Conservation (phyloP, 2,329 filamentous ascomycete species). For the Ceratocystiopsis sp. region DNA sequence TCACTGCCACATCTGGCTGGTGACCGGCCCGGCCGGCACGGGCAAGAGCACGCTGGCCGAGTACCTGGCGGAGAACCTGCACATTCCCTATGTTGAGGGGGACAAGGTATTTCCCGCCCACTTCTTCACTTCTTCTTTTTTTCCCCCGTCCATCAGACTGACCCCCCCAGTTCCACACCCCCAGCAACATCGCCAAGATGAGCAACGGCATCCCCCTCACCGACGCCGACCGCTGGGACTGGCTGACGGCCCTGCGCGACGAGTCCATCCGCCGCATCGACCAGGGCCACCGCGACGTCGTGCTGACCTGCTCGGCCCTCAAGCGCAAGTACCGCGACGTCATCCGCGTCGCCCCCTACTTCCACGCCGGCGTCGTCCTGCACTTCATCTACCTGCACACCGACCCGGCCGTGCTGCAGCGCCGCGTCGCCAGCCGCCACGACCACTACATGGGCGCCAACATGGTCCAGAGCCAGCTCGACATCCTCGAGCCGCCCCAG, state of each 20-base stretch:
- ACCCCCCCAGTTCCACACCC: conserved; percentile 46
- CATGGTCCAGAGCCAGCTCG: conserved; percentile 90
- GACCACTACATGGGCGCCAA: conserved; percentile 90
- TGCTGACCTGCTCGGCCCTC: conserved; percentile 87
- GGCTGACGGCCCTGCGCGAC: conserved; percentile 66
- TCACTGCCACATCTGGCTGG: conserved; percentile 50
- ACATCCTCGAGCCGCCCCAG: conserved; percentile 67
- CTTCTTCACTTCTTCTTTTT: conserved; percentile 1
- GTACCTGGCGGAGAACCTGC: conserved; percentile 42
- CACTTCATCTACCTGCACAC: conserved; percentile 90
- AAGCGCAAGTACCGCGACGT: conserved; percentile 96
- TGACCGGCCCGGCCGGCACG: conserved; percentile 63
- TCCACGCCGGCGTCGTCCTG: conserved; percentile 53
- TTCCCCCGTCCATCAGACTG: conserved; percentile 1
- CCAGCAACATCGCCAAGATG: conserved; percentile 85
- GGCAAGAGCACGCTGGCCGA: conserved; percentile 63
- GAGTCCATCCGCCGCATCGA: conserved; percentile 41
- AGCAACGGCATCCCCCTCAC: conserved; percentile 64
- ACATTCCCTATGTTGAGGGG: conserved; percentile 58
- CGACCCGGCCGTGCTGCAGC: conserved; percentile 54
- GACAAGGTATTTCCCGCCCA: conserved; percentile 53
- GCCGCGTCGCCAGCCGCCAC: conserved; percentile 57
- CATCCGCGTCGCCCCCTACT: conserved; percentile 65
- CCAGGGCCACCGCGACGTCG: conserved; percentile 52
- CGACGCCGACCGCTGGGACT: conserved; percentile 93